Conservation (phyloP, 345 rosid species). For the Populus alba region DNA sequence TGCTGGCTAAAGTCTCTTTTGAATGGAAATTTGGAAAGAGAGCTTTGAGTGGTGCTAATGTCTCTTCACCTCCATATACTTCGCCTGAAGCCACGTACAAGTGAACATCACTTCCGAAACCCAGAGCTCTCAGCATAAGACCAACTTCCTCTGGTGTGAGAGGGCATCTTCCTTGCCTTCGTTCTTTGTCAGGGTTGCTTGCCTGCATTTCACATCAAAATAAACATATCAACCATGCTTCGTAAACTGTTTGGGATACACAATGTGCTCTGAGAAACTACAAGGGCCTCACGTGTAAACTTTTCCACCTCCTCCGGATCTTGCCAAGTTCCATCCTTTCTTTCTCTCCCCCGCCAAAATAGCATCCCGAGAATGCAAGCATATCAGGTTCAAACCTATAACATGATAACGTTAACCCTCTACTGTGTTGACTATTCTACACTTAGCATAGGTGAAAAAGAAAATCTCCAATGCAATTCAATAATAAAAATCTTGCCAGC, state of each 20-base stretch:
- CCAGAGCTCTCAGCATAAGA: constrained; percentile 83
- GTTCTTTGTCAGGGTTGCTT: constrained; percentile 72
- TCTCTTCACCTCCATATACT: constrained; percentile 82
- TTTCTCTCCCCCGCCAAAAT: constrained; percentile 85
- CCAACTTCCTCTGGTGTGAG: constrained; percentile 91
- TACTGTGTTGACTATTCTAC: not conserved
- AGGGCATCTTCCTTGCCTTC: constrained; percentile 84
- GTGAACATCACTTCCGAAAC: constrained; percentile 79
- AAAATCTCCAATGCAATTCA: not conserved
- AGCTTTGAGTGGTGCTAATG: constrained; percentile 70
- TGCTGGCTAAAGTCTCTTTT: constrained; percentile 71
- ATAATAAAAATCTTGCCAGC: not conserved
- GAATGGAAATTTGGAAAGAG: constrained; percentile 86
- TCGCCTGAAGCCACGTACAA: constrained; percentile 90
- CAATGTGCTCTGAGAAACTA: not conserved
- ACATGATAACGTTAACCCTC: not conserved
- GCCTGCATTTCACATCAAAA: constrained; percentile 38
- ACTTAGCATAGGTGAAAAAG: not conserved
- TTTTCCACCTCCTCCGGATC: constrained; percentile 84
- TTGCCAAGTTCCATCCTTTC: constrained; percentile 72
- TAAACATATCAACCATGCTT: not conserved
- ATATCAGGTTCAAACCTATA: constrained; percentile 94
- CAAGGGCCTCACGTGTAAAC: constrained; percentile 56
- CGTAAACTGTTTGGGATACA: not conserved
- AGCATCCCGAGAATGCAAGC: constrained; percentile 96